These are phyloP conservation scores for Acrocalymma vagum DNA, from an alignment of 2,329 filamentous ascomycete genomes.

Conservation along the genomic window DNA sequence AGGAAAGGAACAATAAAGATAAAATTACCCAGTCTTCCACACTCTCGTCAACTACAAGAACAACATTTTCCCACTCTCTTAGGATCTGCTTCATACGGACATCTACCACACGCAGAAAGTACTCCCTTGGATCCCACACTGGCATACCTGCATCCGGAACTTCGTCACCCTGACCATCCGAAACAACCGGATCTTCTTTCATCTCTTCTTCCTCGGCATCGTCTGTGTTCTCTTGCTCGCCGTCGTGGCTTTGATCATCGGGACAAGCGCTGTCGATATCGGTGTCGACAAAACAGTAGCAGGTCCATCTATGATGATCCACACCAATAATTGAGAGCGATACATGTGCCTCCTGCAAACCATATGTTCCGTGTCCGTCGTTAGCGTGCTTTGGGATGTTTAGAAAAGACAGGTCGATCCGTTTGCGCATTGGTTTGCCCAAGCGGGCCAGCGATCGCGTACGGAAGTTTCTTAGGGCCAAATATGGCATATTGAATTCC, in stretches of 20 bases:
- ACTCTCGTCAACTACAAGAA: constrained; percentile 9
- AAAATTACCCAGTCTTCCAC: constrained; percentile 9
- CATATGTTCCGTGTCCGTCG: background rate
- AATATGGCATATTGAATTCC: constrained; percentile 9
- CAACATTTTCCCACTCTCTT: constrained; percentile 8
- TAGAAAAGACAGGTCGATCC: constrained; percentile 1
- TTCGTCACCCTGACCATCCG: background rate
- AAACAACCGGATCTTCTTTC: constrained; percentile 3
- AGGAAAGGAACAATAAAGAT: background rate
- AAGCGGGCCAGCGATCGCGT: background rate
- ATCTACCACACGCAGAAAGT: constrained; percentile 12
- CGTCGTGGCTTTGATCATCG: constrained; percentile 1
- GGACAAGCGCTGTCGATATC: no score
- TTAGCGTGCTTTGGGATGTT: background rate
- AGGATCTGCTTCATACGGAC: constrained; percentile 7
- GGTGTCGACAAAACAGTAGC: constrained; percentile 6
- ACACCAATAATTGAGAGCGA: constrained; percentile 10
- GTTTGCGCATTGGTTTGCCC: no score
- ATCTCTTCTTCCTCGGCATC: constrained; percentile 1
- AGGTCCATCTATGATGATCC: constrained; percentile 9
- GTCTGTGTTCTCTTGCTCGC: constrained; percentile 2
- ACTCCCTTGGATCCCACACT: constrained; percentile 16
- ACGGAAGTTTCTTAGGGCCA: background rate
- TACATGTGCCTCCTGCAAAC: constrained; percentile 7
- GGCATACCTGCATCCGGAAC: background rate